These are phyloP conservation scores for Theileria annulata DNA, from an alignment of 169 alveolate species.

Conservation along the genomic window DNA sequence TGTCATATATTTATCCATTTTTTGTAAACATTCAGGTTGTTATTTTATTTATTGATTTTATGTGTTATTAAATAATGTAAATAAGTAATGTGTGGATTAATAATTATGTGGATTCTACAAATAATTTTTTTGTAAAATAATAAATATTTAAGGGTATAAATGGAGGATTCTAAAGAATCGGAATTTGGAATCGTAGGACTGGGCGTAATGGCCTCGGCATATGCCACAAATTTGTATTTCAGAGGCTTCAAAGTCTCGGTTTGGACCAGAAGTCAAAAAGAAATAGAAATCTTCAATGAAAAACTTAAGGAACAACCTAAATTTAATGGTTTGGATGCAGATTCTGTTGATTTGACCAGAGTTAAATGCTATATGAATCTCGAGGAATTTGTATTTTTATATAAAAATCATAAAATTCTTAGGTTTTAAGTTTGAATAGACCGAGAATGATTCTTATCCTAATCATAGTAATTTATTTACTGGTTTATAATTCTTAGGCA, in stretches of 20 bases:
- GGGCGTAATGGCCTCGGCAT: slow-evolving; percentile 85
- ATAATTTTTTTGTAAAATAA: background rate
- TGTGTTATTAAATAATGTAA: too few species aligned
- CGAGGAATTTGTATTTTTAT: slow-evolving; percentile 68
- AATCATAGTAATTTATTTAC: slow-evolving; percentile 63
- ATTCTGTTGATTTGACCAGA: background rate
- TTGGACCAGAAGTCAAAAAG: slow-evolving; percentile 45
- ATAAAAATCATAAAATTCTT: background rate
- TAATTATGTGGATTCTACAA: background rate
- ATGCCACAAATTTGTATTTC: slow-evolving; percentile 73
- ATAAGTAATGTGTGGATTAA: background rate
- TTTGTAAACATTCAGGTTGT: too few species aligned
- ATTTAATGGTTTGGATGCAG: background rate
- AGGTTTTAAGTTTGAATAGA: slow-evolving; percentile 66
- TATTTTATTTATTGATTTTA: too few species aligned
- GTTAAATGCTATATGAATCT: slow-evolving; percentile 18
- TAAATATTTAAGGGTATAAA: background rate
- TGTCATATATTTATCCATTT: too few species aligned
- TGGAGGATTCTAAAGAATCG: slow-evolving; percentile 44
- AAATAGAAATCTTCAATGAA: slow-evolving; percentile 29
- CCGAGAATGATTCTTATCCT: slow-evolving; percentile 79
- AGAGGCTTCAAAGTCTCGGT: slow-evolving; percentile 80
- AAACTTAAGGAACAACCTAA: background rate
- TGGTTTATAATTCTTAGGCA: slow-evolving; percentile 16
- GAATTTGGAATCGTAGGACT: slow-evolving; percentile 82